A percentile compares a stretch with the other conserved stretches of the same genome.
Evolutionary conservation across 2,329 filamentous ascomycete genomes (phyloP).

Genomic region (Pestalotiopsis sp.): DNA sequence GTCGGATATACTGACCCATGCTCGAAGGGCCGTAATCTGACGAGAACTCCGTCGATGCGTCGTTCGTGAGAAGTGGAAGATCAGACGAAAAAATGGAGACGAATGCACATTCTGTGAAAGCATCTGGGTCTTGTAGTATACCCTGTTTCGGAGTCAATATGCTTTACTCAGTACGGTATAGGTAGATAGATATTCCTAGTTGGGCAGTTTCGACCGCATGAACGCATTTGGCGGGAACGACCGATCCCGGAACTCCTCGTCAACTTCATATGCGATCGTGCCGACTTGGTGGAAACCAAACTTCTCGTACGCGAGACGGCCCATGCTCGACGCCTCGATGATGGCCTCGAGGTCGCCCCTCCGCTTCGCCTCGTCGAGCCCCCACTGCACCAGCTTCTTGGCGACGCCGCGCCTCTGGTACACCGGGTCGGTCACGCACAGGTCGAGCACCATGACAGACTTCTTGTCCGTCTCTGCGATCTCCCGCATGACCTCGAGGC

Average conservation of each 20-base stretch:
- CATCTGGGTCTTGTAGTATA: not conserved
- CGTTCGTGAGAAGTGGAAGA: not conserved
- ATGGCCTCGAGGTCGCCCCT: conserved; percentile 44
- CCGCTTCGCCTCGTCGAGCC: conserved; percentile 43
- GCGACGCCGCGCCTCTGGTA: conserved; percentile 56
- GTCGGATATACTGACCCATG: not conserved
- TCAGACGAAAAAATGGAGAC: not conserved
- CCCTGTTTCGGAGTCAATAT: not conserved
- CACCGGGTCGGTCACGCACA: conserved; percentile 55
- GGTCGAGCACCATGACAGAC: conserved; percentile 51
- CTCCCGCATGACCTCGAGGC: conserved; percentile 45
- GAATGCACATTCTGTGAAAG: not conserved
- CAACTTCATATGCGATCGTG: conserved; percentile 46
- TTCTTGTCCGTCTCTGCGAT: conserved; percentile 34
- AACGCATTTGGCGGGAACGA: conserved; percentile 48
- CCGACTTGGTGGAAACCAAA: conserved; percentile 46
- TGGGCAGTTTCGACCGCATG: conserved; percentile 39
- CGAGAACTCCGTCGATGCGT: conserved; percentile 7
- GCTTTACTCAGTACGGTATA: too few species aligned
- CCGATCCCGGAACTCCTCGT: conserved; percentile 42
- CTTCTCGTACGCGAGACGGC: conserved; percentile 46
- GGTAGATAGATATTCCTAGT: not conserved
- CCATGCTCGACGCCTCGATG: conserved; percentile 52
- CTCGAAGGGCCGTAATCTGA: not conserved
- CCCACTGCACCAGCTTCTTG: conserved; percentile 48